phyloP scores from a whole-genome alignment of 75 land plant species.

The Cupressus sempervirens region DNA sequence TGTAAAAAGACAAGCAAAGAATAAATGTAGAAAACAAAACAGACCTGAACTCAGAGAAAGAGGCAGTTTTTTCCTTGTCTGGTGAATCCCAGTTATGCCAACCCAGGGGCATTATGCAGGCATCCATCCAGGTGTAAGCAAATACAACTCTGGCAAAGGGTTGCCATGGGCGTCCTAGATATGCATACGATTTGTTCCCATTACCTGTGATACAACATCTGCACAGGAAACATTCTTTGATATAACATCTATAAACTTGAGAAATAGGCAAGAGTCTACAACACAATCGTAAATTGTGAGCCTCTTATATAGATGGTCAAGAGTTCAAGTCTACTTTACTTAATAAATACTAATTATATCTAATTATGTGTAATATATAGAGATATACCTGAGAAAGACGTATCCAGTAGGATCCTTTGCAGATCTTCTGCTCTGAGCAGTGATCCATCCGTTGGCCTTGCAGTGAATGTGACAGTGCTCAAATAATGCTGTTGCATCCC shows the following conservation, averaged over 20 bases:
- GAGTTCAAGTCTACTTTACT: too few relatives aligned
- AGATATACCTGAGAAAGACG: slow-evolving; percentile 21
- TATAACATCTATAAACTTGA: too few relatives aligned
- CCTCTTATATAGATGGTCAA: too few relatives aligned
- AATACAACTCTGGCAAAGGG: slow-evolving; percentile 26
- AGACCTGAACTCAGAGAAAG: slow-evolving; percentile 24
- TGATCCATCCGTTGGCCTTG: slow-evolving; percentile 20
- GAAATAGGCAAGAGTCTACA: too few relatives aligned
- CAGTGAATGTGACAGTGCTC: slow-evolving; percentile 33
- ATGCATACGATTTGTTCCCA: slow-evolving; percentile 15
- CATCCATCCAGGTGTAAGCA: slow-evolving; percentile 31
- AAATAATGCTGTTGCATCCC: slow-evolving; percentile 27
- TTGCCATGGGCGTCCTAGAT: slow-evolving; percentile 33
- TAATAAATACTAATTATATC: too few relatives aligned
- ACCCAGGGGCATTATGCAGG: slow-evolving; percentile 24
- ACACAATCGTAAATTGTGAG: too few relatives aligned
- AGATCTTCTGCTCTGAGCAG: slow-evolving; percentile 21
- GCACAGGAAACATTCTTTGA: background rate
- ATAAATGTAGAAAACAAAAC: background rate
- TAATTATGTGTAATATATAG: too few relatives aligned
- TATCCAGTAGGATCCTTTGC: slow-evolving; percentile 15
- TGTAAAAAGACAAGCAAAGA: background rate
- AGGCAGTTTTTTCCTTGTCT: slow-evolving; percentile 23
- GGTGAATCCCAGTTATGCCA: slow-evolving; percentile 25
- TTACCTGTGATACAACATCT: slow-evolving; percentile 26